Base-by-base conservation (phyloP, 2,329 filamentous ascomycete species). In the Fusarium algeriense region DNA sequence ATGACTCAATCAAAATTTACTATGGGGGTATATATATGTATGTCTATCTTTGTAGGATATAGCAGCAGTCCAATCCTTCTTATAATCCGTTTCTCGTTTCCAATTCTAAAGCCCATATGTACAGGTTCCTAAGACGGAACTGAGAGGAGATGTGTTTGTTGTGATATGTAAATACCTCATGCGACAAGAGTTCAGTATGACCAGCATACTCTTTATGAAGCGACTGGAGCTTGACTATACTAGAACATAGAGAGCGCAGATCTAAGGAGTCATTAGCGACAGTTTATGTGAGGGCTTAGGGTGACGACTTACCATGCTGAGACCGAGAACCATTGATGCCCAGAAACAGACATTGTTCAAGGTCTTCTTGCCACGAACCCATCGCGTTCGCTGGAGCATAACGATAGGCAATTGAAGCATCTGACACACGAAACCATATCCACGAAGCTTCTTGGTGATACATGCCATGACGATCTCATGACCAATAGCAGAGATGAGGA, bases 391-490 rank as follows among this genome's bases (percentile, higher is more conserved):
- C 84, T 98, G 96, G 34, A 98, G 84, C 80, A 95, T 89, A n/a
- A 98, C 93, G 73, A 98, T 96, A 1, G 96, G 96, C 74, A 98
- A 87, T 85, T 99, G 96, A 69, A 97, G 83, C 96, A 99, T 98
- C 90, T 98, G 96, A 69, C 93, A 92, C 23, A 97, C 78, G 79
- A 98, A 97, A 13, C 95, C 96, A 78, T 98, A 99, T 15, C 96
- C 96, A 40, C 96, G 86, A 48, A 98, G 86, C 84, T 99, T 98
- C 85, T 98, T 95, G 30, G 95, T 98, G 79, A 99, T 98, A 80
- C 95, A 98, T 11, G 93, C 94, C 93, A 99, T 97, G 76, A 99
- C 93, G 62, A 99, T 88, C 81, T 99, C 96, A 79, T 98, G 96
- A 19, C 94, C 94, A 26, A 97, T 79, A 38, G 96, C 93, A 64